Evolutionary conservation across 257 asterid species (phyloP), one percentile per base, ranked within the genome.

Genomic region (Capsicum chinense): DNA sequence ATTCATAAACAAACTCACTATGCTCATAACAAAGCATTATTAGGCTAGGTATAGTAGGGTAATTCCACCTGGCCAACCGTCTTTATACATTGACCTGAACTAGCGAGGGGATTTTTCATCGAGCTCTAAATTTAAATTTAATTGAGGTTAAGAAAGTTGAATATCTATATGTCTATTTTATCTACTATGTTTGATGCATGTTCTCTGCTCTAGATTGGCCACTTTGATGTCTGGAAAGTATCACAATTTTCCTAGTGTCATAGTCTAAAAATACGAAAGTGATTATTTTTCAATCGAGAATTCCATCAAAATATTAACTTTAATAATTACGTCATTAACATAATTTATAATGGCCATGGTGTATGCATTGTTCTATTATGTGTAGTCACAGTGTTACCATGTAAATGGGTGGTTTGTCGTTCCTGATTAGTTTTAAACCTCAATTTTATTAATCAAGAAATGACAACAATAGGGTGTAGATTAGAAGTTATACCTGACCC

Each of bases 401-500:
- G 42, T 47, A n/a, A 73, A n/a, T 48, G 80, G 33, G 16, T 13
- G 70, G 48, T 52, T 54, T 69, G 59, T 21, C 4, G 12, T 9
- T 48, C 76, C 52, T 68, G 21, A 12, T 37, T 68, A 37, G 26
- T 37, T 3, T 69, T 39, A 16, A 70, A 96, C 86, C 89, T 96
- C 88, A 96, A 96, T 90, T 89, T 96, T 92, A 97, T 97, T 80
- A 97, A 98, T 10, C 98, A 89, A 91, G 94, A 97, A 84, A 89
- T 97, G 88, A 97, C 94, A 79, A 98, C 98, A 2, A 98, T 97
- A 19, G 99, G 99, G 83, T 89, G 95, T 88, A 93, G 88, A 91
- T 70, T 97, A 88, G 90, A 92, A 85, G 97, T 94, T 80, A 93
- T 97, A 91, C 98, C 99, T 60, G 98, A 95, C 83, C 99, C 99